Conservation (phyloP, 495 filamentous ascomycete genomes). For the Lasiosphaeriaceae sp. region DNA sequence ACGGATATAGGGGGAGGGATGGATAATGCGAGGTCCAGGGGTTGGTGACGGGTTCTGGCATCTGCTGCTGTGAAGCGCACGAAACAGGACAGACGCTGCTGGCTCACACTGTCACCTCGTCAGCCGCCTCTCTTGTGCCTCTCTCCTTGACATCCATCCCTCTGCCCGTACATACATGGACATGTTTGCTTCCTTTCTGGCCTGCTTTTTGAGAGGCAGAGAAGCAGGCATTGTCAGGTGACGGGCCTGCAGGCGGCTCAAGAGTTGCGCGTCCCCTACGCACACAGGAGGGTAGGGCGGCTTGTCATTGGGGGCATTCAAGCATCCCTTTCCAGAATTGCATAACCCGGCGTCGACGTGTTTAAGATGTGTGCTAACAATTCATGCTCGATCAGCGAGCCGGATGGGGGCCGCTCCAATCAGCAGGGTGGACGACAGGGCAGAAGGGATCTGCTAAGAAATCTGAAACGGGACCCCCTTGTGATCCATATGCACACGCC, state of each 20-base stretch:
- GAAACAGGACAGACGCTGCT: too few relatives aligned
- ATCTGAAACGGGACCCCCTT: conserved; percentile 15
- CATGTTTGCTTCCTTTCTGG: too few relatives aligned
- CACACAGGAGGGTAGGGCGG: not conserved
- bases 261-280: not conserved
- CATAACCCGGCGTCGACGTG: conserved; percentile 13
- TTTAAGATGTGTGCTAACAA: conserved; percentile 16
- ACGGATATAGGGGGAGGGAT: too few relatives aligned
- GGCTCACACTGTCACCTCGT: too few relatives aligned
- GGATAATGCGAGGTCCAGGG: too few relatives aligned
- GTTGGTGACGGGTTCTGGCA: too few relatives aligned
- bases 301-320: not conserved
- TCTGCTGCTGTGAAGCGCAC: too few relatives aligned
- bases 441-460: conserved; percentile 10
- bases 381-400: conserved; percentile 7
- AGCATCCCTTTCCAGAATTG: not conserved
- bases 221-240: not conserved
- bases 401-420: conserved; percentile 10
- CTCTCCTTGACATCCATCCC: too few relatives aligned
- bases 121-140: too few relatives aligned
- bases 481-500: not conserved
- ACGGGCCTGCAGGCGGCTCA: not conserved
- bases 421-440: conserved; percentile 1
- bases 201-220: too few relatives aligned
- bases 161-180: too few relatives aligned